Percentiles rank a stretch among this genome's conserved stretches.
Conservation (phyloP, 2,329 filamentous ascomycete species). For the Cadophora gregata region DNA sequence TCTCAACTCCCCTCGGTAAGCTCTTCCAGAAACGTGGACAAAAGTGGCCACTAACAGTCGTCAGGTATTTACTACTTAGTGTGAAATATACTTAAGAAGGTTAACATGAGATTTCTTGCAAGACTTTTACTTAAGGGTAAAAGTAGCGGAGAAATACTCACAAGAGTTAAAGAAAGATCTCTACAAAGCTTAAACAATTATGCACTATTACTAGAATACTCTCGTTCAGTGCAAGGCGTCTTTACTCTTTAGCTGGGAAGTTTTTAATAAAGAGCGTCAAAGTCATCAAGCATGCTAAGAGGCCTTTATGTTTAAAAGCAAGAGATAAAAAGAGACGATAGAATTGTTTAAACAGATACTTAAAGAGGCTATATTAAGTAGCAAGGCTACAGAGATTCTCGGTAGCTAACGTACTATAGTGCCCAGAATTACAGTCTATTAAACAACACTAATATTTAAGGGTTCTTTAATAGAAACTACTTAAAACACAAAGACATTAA, state of each 20-base stretch:
- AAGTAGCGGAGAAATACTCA: conserved; percentile 19
- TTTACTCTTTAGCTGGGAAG: neutral
- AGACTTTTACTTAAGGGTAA: conserved; percentile 25
- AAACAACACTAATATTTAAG: neutral
- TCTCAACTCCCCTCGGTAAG: conserved; percentile 18
- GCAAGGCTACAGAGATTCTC: neutral
- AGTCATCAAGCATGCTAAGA: neutral
- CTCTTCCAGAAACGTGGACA: conserved; percentile 1
- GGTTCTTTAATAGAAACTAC: neutral
- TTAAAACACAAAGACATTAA: conserved; percentile 4
- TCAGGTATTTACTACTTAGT: conserved; percentile 12
- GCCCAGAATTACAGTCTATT: neutral
- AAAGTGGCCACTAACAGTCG: conserved; percentile 12
- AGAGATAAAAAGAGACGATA: neutral
- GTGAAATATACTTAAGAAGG: conserved; percentile 20
- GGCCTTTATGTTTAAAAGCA: neutral
- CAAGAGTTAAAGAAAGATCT: conserved; percentile 24
- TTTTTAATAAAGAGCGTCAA: neutral
- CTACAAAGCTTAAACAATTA: conserved; percentile 17
- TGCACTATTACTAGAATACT: conserved; percentile 10
- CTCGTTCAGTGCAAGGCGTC: conserved; percentile 11
- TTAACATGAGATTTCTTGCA: conserved; percentile 27
- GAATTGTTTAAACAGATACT: neutral
- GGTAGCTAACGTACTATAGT: neutral
- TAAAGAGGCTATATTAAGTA: neutral